These are phyloP conservation scores for Boehmeria nivea DNA, from an alignment of 306 rosid genomes.

Conservation along the genomic window DNA sequence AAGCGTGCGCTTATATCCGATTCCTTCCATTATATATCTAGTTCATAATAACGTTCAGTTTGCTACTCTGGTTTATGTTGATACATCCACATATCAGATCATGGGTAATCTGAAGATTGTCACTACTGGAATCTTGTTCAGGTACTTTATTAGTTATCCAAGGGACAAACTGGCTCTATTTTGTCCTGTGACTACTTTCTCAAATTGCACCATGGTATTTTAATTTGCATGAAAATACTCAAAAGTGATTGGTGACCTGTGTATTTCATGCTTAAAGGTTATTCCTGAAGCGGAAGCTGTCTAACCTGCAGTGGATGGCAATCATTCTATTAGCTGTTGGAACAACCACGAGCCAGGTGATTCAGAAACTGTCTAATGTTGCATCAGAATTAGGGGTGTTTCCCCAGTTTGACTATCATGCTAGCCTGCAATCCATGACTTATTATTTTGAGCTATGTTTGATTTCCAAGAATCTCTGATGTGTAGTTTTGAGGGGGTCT, in stretches of 20 bases:
- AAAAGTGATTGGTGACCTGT: slow-evolving; percentile 4
- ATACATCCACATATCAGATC: slow-evolving; percentile 93
- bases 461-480: background rate
- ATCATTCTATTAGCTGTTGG: slow-evolving; percentile 81
- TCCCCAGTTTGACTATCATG: background rate
- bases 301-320: slow-evolving; percentile 89
- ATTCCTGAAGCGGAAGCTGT: slow-evolving; percentile 73
- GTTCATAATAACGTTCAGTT: slow-evolving; percentile 84
- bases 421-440: background rate
- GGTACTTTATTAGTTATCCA: slow-evolving; percentile 35
- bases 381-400: background rate
- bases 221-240: background rate
- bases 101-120: slow-evolving; percentile 97
- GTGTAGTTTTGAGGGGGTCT: background rate
- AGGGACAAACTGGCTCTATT: background rate
- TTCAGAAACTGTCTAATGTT: background rate
- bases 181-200: background rate
- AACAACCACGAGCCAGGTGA: slow-evolving; percentile 96
- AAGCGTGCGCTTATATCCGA: slow-evolving; percentile 58
- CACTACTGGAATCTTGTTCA: slow-evolving; percentile 80
- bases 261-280: slow-evolving; percentile 38
- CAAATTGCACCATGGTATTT: background rate
- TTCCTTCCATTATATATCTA: slow-evolving; percentile 80
- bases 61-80: slow-evolving; percentile 82
- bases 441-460: background rate